phyloP scores from a whole-genome alignment of 805 yeast genomes.

The Jamesozyma spencerorum region DNA sequence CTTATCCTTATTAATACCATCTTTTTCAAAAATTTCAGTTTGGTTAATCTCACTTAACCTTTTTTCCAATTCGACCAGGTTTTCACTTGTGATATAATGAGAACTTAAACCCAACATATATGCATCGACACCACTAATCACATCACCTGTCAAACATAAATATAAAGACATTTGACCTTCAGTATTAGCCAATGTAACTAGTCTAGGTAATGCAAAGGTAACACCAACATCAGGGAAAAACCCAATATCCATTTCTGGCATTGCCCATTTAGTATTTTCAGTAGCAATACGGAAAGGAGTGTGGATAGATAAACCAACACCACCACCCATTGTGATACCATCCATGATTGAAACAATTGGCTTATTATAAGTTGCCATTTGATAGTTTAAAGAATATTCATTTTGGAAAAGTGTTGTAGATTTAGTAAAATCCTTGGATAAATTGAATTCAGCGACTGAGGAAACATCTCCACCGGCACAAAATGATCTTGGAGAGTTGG shows the following conservation, averaged over 20 bases:
- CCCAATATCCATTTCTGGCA: slow-evolving; percentile 98
- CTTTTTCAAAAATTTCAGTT: slow-evolving; percentile 3
- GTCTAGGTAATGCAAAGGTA: slow-evolving; percentile 74
- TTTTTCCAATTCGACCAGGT: slow-evolving; percentile 50
- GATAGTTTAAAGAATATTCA: slow-evolving; percentile 75
- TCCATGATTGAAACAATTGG: slow-evolving; percentile 82
- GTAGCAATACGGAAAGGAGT: slow-evolving; percentile 91
- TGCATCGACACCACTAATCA: slow-evolving; percentile 70
- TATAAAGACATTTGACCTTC: slow-evolving; percentile 80
- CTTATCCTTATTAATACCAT: neutral
- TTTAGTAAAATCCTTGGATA: slow-evolving; percentile 35
- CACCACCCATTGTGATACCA: slow-evolving; percentile 97
- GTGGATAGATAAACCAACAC: slow-evolving; percentile 86
- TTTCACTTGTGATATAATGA: slow-evolving; percentile 68
- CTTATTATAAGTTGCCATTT: slow-evolving; percentile 72
- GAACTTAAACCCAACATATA: slow-evolving; percentile 81
- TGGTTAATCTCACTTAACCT: slow-evolving; percentile 55
- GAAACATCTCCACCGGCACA: slow-evolving; percentile 98
- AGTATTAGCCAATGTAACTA: slow-evolving; percentile 32
- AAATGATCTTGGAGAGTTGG: slow-evolving; percentile 54
- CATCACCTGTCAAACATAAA: slow-evolving; percentile 77
- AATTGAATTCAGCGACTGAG: slow-evolving; percentile 56
- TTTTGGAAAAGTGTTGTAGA: slow-evolving; percentile 61
- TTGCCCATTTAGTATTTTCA: slow-evolving; percentile 82
- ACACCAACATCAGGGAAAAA: slow-evolving; percentile 95